Evolutionary conservation across 2,329 filamentous ascomycete genomes (phyloP).

Genomic region (Neonectria ditissima): DNA sequence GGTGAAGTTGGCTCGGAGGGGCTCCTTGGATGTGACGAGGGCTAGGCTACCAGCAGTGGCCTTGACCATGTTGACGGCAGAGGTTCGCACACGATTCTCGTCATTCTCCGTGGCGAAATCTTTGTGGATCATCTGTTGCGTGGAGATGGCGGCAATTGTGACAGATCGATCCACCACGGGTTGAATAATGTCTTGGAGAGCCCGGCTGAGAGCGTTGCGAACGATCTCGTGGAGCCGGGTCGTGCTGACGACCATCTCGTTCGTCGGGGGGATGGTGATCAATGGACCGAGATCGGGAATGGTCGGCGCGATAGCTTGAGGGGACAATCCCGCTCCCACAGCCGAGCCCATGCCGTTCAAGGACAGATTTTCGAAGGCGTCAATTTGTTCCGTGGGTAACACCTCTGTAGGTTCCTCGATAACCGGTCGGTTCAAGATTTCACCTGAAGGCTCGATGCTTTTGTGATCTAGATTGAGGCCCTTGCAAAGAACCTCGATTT

Average conservation of each 20-base stretch:
- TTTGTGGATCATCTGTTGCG: slow-evolving; percentile 93
- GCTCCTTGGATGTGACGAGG: slow-evolving; percentile 98
- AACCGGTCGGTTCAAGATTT: slow-evolving; percentile 81
- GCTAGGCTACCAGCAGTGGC: slow-evolving; percentile 93
- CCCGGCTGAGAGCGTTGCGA: slow-evolving; percentile 85
- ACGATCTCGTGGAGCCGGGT: slow-evolving; percentile 81
- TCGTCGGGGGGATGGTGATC: slow-evolving; percentile 83
- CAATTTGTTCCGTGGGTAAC: slow-evolving; percentile 74
- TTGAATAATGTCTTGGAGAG: slow-evolving; percentile 95
- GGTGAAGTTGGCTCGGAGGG: slow-evolving; percentile 93
- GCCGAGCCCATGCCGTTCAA: slow-evolving; percentile 78
- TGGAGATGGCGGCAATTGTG: slow-evolving; percentile 97
- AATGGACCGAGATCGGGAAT: slow-evolving; percentile 86
- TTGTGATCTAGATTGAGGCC: slow-evolving; percentile 93
- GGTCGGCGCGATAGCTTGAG: slow-evolving; percentile 80
- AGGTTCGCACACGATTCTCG: slow-evolving; percentile 85
- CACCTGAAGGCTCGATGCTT: slow-evolving; percentile 85
- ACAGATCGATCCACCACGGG: slow-evolving; percentile 98
- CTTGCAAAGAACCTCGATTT: slow-evolving; percentile 97
- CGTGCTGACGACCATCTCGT: slow-evolving; percentile 81
- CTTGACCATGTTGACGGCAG: slow-evolving; percentile 94
- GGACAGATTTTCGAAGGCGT: slow-evolving; percentile 85
- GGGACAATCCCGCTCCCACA: slow-evolving; percentile 79
- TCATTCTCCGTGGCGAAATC: slow-evolving; percentile 96
- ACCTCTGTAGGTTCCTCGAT: slow-evolving; percentile 72